Conservation (phyloP, 345 rosid species). For the Mangifera indica region DNA sequence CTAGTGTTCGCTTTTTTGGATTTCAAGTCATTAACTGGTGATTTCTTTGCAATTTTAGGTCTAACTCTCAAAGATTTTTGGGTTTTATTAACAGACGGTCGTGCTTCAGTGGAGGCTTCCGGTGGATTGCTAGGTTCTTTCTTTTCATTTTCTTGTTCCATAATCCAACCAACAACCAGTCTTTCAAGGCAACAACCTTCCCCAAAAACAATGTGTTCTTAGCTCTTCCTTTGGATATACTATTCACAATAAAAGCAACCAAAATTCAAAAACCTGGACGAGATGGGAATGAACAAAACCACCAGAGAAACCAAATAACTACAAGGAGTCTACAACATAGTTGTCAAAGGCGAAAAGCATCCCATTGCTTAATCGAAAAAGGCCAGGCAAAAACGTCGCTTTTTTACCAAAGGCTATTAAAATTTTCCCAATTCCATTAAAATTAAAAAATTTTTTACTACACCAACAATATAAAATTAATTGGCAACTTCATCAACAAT, state of each 20-base stretch:
- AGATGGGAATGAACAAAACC: not conserved
- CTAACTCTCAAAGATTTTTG: constrained; percentile 37
- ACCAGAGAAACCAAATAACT: not conserved
- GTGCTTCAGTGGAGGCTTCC: constrained; percentile 30
- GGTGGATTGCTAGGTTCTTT: constrained; percentile 28
- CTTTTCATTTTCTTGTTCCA: constrained; percentile 37
- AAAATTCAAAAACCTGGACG: not conserved
- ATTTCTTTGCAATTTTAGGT: constrained; percentile 41
- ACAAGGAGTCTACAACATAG: not conserved
- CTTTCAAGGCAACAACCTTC: constrained; percentile 4
- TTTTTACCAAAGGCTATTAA: too few species aligned
- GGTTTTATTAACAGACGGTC: constrained; percentile 34
- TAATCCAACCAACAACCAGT: constrained; percentile 16
- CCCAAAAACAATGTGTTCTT: not conserved
- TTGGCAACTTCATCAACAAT: too few species aligned
- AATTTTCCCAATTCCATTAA: too few species aligned
- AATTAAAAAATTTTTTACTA: too few species aligned
- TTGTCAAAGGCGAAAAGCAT: too few species aligned
- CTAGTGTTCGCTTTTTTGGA: constrained; percentile 25
- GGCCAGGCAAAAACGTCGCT: too few species aligned
- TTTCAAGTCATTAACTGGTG: constrained; percentile 32
- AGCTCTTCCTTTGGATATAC: not conserved
- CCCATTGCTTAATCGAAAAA: too few species aligned
- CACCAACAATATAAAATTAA: too few species aligned
- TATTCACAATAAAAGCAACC: not conserved